Evolutionary conservation across 1,284 basidiomycete species (phyloP).

Genomic region (Rhodotorula sp.): DNA sequence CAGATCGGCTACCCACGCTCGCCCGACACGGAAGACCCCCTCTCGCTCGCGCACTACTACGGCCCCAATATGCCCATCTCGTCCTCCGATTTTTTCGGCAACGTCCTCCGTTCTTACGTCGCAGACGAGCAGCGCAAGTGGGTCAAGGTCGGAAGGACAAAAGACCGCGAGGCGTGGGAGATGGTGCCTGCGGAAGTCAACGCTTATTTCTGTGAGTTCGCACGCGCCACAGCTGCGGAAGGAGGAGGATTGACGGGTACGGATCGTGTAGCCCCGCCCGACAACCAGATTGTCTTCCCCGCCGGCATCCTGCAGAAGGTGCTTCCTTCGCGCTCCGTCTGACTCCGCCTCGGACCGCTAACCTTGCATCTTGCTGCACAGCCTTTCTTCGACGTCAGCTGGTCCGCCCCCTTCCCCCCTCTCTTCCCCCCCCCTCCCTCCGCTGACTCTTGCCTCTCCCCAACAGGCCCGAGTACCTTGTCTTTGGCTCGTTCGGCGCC

Average conservation of each 20-base stretch:
- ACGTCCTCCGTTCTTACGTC: conserved; percentile 63
- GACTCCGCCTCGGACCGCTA: not conserved
- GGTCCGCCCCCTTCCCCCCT: conserved; percentile 51
- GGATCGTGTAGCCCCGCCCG: conserved; percentile 55
- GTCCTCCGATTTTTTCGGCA: conserved; percentile 75
- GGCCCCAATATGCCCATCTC: conserved; percentile 62
- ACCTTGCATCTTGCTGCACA: not conserved
- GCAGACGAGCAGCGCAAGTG: conserved; percentile 59
- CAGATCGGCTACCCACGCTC: conserved; percentile 83
- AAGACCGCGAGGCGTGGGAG: conserved; percentile 78
- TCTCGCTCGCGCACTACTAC: conserved; percentile 74
- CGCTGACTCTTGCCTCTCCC: not conserved
- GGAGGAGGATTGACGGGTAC: not conserved
- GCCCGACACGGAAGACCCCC: conserved; percentile 74
- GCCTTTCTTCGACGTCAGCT: conserved; percentile 83
- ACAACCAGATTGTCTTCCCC: conserved; percentile 91
- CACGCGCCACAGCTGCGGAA: no score
- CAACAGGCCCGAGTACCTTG: conserved; percentile 75
- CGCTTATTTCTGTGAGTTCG: conserved; percentile 33
- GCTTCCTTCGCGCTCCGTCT: not conserved
- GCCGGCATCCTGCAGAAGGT: conserved; percentile 78
- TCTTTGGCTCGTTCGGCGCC: conserved; percentile 86
- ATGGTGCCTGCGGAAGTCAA: conserved; percentile 67
- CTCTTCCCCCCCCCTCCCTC: conserved; percentile 48
- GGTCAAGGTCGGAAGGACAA: conserved; percentile 68